These are phyloP conservation scores for Mortierella polycephala DNA, from an alignment of 371 early-diverging fungal genomes.

Conservation along the genomic window DNA sequence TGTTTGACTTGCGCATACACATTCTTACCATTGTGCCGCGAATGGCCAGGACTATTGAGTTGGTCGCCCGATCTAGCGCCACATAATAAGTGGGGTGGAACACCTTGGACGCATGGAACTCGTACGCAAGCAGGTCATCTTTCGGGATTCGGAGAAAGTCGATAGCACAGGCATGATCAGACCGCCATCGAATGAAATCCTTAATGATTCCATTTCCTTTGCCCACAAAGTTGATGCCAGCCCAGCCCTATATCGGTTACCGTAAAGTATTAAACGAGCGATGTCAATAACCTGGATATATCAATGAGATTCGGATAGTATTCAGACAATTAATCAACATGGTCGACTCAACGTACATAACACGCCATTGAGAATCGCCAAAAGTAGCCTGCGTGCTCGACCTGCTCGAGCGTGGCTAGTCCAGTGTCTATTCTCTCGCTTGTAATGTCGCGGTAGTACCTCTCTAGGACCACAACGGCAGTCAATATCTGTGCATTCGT, in stretches of 20 bases:
- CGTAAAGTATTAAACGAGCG: no score
- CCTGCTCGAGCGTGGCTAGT: conserved; percentile 59
- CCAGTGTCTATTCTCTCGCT: conserved; percentile 57
- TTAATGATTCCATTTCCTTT: conserved; percentile 73
- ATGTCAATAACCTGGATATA: no score
- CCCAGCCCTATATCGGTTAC: conserved; percentile 87
- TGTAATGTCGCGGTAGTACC: conserved; percentile 64
- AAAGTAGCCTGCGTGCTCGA: conserved; percentile 68
- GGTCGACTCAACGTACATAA: conserved; percentile 54
- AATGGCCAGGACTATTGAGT: conserved; percentile 80
- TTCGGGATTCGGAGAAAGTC: conserved; percentile 75
- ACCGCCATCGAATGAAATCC: conserved; percentile 77
- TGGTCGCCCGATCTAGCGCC: conserved; percentile 73
- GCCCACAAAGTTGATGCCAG: conserved; percentile 83
- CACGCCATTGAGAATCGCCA: conserved; percentile 74
- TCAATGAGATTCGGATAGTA: no score
- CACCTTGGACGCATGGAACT: conserved; percentile 76
- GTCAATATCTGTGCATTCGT: conserved; percentile 79
- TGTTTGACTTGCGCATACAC: not conserved
- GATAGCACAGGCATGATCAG: conserved; percentile 76
- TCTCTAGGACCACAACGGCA: conserved; percentile 74
- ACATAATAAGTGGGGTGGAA: conserved; percentile 87
- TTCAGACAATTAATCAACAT: not conserved
- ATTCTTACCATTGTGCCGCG: conserved; percentile 83
- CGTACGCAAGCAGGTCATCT: conserved; percentile 81